phyloP scores from a whole-genome alignment of 768 basidiomycete genomes.

The Coprinellus micaceus region DNA sequence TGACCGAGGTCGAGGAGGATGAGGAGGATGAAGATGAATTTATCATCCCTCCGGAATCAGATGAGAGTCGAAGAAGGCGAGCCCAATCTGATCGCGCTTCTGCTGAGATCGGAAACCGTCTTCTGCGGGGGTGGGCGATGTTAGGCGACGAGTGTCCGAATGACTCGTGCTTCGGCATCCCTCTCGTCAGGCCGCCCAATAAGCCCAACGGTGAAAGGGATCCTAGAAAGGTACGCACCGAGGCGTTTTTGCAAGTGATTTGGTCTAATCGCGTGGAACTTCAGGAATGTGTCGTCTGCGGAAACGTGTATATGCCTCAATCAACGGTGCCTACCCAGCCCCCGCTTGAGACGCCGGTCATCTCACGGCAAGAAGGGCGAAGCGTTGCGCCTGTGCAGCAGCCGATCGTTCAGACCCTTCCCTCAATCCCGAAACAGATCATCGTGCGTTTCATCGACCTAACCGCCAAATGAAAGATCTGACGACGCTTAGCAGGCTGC shows the following conservation, averaged over 20 bases:
- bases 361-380: too few relatives aligned
- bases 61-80: slow-evolving; percentile 61
- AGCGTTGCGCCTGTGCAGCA: too few relatives aligned
- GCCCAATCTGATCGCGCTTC: slow-evolving; percentile 82
- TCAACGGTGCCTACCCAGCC: slow-evolving; percentile 44
- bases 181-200: slow-evolving; percentile 83
- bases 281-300: slow-evolving; percentile 80
- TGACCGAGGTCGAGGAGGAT: slow-evolving; percentile 51
- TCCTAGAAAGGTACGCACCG: slow-evolving; percentile 54
- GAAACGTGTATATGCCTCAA: slow-evolving; percentile 53
- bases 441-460: too few relatives aligned
- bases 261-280: neutral
- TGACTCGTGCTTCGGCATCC: slow-evolving; percentile 67
- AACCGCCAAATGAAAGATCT: too few relatives aligned
- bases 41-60: slow-evolving; percentile 60
- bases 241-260: too few relatives aligned
- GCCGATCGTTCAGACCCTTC: too few relatives aligned
- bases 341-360: slow-evolving; percentile 24
- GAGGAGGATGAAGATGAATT: slow-evolving; percentile 51
- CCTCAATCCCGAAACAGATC: too few relatives aligned
- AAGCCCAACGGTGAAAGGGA: slow-evolving; percentile 55
- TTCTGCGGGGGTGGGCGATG: slow-evolving; percentile 86
- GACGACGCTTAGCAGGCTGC: too few relatives aligned
- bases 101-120: slow-evolving; percentile 69
- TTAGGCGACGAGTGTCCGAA: slow-evolving; percentile 83